Conservation (phyloP, 192 early-diverging fungal species). For the Coemansia sp. region DNA sequence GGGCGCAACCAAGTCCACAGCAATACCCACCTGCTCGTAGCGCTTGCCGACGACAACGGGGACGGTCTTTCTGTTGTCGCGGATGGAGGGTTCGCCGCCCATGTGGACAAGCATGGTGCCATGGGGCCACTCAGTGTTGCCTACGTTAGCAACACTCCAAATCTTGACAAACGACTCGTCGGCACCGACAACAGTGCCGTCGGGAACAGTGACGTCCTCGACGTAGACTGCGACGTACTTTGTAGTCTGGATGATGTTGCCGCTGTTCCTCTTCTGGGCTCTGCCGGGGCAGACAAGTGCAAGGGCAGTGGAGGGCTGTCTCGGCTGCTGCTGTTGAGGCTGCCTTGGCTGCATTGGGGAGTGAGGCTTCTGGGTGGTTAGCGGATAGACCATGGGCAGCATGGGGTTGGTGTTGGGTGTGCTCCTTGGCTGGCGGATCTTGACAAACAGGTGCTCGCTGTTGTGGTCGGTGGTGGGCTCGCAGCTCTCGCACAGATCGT, state of each 20-base stretch:
- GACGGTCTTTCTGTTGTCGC: conserved; percentile 38
- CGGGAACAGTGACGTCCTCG: conserved; percentile 67
- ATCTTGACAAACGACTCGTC: conserved; percentile 67
- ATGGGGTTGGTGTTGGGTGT: conserved; percentile 19
- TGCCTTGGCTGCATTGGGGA: conserved; percentile 62
- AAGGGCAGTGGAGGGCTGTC: neutral
- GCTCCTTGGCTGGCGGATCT: conserved; percentile 63
- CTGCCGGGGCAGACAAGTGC: neutral
- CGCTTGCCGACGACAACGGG: conserved; percentile 56
- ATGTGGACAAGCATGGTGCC: conserved; percentile 58
- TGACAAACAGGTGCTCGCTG: conserved; percentile 83
- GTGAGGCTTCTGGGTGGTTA: neutral
- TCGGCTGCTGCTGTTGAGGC: no score
- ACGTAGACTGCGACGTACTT: conserved; percentile 57
- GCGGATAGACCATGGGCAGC: conserved; percentile 23
- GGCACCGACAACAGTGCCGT: conserved; percentile 58
- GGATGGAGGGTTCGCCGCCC: conserved; percentile 57
- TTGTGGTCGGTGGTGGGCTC: conserved; percentile 70
- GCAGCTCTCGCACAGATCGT: conserved; percentile 90
- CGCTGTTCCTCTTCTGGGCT: neutral
- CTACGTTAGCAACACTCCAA: conserved; percentile 68
- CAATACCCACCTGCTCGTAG: conserved; percentile 57
- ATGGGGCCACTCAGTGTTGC: conserved; percentile 61
- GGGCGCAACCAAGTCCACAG: conserved; percentile 68
- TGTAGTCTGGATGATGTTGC: conserved; percentile 20